Evolutionary conservation across 179 eudicot species (phyloP).

Genomic region (Spinacia oleracea): DNA sequence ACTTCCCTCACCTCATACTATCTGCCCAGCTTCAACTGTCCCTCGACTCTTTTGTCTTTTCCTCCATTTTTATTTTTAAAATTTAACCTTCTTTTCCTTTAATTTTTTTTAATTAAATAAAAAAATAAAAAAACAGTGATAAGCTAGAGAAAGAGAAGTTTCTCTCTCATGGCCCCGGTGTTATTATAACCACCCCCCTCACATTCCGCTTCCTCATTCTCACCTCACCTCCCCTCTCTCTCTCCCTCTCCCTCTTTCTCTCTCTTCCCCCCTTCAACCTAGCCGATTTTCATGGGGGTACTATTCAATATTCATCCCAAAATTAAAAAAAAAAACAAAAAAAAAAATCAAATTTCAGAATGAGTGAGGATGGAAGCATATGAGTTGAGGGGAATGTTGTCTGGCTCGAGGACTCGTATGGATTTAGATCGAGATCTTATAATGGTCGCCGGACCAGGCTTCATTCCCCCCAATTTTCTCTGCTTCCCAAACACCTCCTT

Average conservation of each 20-base stretch:
- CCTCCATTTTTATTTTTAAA: no score
- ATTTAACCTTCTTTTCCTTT: not conserved
- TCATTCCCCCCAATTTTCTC: constrained; percentile 81
- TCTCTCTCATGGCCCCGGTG: constrained; percentile 8
- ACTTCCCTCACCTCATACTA: not conserved
- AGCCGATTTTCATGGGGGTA: constrained; percentile 44
- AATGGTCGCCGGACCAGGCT: constrained; percentile 86
- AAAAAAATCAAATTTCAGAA: not conserved
- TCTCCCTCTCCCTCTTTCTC: constrained; percentile 3
- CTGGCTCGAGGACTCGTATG: constrained; percentile 69
- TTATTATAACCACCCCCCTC: constrained; percentile 37
- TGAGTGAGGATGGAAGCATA: constrained; percentile 22
- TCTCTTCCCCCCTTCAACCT: constrained; percentile 32
- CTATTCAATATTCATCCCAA: not conserved
- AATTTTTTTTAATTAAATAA: not conserved
- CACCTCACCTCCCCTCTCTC: constrained; percentile 11
- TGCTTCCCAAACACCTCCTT: constrained; percentile 23
- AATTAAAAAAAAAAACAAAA: not conserved
- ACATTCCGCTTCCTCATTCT: constrained; percentile 25
- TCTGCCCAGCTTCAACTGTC: constrained; percentile 14
- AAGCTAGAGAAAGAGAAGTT: not conserved
- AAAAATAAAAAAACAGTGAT: not conserved
- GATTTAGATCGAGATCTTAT: not conserved
- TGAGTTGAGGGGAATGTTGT: constrained; percentile 78
- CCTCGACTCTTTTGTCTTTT: not conserved